phyloP scores from a whole-genome alignment of 768 basidiomycete species.

The Royoungia palumana region DNA sequence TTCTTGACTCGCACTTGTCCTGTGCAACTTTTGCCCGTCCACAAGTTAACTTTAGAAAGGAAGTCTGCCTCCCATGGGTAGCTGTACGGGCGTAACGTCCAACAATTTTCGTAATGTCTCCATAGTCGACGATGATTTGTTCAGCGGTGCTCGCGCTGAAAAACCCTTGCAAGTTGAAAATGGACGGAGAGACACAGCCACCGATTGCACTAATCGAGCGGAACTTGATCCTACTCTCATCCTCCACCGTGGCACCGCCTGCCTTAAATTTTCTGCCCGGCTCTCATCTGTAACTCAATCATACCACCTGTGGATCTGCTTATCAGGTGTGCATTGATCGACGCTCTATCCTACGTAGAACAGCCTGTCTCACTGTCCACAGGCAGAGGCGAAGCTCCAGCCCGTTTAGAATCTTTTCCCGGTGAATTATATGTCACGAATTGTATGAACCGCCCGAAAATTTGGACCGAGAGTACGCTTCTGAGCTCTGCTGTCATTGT shows the following conservation, averaged over 20 bases:
- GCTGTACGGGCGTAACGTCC: too few species aligned
- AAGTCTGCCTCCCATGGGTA: background rate
- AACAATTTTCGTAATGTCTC: too few species aligned
- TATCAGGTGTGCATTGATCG: conserved; percentile 6
- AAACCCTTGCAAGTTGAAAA: too few species aligned
- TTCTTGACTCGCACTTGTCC: background rate
- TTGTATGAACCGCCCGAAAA: background rate
- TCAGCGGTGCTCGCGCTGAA: too few species aligned
- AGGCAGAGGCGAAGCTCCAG: background rate
- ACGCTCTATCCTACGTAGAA: background rate
- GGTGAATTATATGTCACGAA: conserved; percentile 5
- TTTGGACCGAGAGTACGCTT: conserved; percentile 4
- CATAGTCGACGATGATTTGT: too few species aligned
- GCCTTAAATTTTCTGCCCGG: background rate
- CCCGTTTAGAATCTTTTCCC: background rate
- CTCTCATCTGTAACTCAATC: conserved; percentile 16
- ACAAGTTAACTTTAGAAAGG: background rate
- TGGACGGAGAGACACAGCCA: conserved; percentile 17
- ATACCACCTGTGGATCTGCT: conserved; percentile 10
- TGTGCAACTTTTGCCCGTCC: background rate
- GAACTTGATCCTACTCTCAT: conserved; percentile 14
- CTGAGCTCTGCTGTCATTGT: background rate
- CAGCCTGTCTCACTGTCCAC: background rate
- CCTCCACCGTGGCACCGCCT: conserved; percentile 12
- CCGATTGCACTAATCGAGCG: conserved; percentile 14